Base-by-base conservation (phyloP, 768 basidiomycete species). In the Psilocybe cyanescens region DNA sequence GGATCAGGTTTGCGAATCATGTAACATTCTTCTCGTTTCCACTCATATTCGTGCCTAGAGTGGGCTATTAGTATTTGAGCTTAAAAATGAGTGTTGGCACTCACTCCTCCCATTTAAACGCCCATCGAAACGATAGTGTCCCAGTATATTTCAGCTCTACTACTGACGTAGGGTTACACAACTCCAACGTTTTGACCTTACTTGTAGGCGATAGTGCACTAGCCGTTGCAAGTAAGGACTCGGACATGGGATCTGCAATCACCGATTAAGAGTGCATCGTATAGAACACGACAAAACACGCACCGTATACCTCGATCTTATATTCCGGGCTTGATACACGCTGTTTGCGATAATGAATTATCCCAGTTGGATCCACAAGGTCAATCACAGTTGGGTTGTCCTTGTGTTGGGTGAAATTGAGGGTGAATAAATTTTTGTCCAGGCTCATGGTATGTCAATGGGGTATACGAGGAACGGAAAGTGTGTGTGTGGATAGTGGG, bases 1-100 rank as follows among this genome's bases (percentile, higher is more conserved):
- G 93, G 93, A 65, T 95, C 93, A 8, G 92, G 93, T 70, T 94
- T 94, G 19, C 92, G 85, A 46, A 94, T 72, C 73, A 94, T 85
- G 73, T 82, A 94, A 74, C 92, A 94, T 65, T 90, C 89, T 69
- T 93, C 91, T 47, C 89, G 83, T 69, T 86, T 90, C 92, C 93
- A 95, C 69, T 94, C 92, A 63, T 92, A 93, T 46, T 89, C 86
- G 62, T 94, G 89, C 39, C 92, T 94, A 67, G 35, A 45, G 31
- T 24, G 31, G 61, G 47, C 14, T n/a, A 52, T 59, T 44, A 61
- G 58, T 44, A 35, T 28, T 35, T 28, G 3, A n/a, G 17, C 31
- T 17, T 17, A 9, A 37, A 44, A 19, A 11, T 46, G n/a, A 41
- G 14, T 3, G n/a, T 30, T 49, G 33, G 24, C 11, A 82, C 90